phyloP scores from a whole-genome alignment of 75 land plant genomes.

The Cryptomeria japonica region DNA sequence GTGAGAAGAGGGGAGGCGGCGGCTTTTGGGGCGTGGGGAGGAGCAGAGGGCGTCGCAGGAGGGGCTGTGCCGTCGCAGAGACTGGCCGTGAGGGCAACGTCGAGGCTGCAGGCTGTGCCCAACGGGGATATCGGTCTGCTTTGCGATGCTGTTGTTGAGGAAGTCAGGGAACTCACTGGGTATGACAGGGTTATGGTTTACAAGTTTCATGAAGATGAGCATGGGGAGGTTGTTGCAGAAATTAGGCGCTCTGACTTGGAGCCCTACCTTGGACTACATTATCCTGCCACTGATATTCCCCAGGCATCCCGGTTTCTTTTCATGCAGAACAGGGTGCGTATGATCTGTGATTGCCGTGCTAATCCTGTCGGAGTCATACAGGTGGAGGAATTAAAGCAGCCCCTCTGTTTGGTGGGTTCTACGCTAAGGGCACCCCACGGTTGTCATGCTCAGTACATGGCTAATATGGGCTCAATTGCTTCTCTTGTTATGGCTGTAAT shows the following conservation, averaged over 20 bases:
- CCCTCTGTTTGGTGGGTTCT: slow-evolving; percentile 92
- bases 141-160: slow-evolving; percentile 90
- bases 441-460: slow-evolving; percentile 99
- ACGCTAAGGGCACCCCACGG: slow-evolving; percentile 96
- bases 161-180: slow-evolving; percentile 95
- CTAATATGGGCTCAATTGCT: slow-evolving; percentile 97
- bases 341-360: slow-evolving; percentile 86
- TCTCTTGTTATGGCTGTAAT: slow-evolving; percentile 93
- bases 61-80: slow-evolving; percentile 97
- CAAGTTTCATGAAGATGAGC: slow-evolving; percentile 97
- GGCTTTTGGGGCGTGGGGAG: slow-evolving; percentile 55
- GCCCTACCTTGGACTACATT: slow-evolving; percentile 92
- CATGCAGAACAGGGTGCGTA: slow-evolving; percentile 91
- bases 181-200: slow-evolving; percentile 98
- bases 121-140: slow-evolving; percentile 88
- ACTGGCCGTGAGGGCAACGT: slow-evolving; percentile 91
- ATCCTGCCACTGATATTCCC: slow-evolving; percentile 96
- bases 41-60: background rate
- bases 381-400: slow-evolving; percentile 71
- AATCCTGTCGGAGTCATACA: slow-evolving; percentile 74
- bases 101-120: slow-evolving; percentile 86
- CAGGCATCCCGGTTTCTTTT: slow-evolving; percentile 95
- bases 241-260: slow-evolving; percentile 78
- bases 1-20: slow-evolving; percentile 75
- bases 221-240: slow-evolving; percentile 98